Percentiles rank a stretch among this genome's conserved stretches.
phyloP scores from a whole-genome alignment of 305 asterid genomes.

The Andrographis paniculata region DNA sequence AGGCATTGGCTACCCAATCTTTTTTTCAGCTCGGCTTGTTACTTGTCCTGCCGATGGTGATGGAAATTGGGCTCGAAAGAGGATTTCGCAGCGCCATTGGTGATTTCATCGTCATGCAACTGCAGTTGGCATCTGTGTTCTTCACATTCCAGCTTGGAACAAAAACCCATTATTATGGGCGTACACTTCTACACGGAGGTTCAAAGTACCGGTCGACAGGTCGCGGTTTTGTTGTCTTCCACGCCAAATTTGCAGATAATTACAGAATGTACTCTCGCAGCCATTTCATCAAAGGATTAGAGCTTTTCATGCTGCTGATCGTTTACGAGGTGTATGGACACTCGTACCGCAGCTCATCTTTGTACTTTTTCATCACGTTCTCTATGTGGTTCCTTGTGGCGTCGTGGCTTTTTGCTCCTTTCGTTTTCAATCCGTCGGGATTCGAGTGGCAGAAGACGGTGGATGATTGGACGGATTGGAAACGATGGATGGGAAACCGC shows the following conservation, averaged over 20 bases:
- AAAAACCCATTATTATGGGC: constrained; percentile 81
- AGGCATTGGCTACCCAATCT: constrained; percentile 86
- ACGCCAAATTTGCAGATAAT: constrained; percentile 89
- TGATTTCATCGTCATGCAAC: constrained; percentile 91
- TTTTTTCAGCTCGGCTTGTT: constrained; percentile 83
- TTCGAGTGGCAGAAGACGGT: too few relatives aligned
- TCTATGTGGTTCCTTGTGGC: constrained; percentile 99
- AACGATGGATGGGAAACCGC: constrained; percentile 98
- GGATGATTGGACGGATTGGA: constrained; percentile 98
- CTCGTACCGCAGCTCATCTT: constrained; percentile 52
- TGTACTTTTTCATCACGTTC: constrained; percentile 70
- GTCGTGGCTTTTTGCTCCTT: constrained; percentile 98
- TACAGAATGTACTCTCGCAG: constrained; percentile 93
- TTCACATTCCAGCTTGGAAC: constrained; percentile 98
- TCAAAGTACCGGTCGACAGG: constrained; percentile 92
- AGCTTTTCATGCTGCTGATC: constrained; percentile 62
- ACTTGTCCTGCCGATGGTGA: constrained; percentile 82
- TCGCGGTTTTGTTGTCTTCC: constrained; percentile 92
- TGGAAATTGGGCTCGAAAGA: constrained; percentile 94
- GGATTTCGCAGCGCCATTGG: constrained; percentile 94
- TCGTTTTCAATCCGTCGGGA: constrained; percentile 91
- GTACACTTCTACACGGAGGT: constrained; percentile 92
- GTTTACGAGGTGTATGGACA: constrained; percentile 76
- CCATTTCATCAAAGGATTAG: constrained; percentile 94
- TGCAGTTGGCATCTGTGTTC: constrained; percentile 95